Evolutionary conservation across 805 yeast species (phyloP), one percentile per base, ranked within the genome.

Genomic region (Candida nemodendra): DNA sequence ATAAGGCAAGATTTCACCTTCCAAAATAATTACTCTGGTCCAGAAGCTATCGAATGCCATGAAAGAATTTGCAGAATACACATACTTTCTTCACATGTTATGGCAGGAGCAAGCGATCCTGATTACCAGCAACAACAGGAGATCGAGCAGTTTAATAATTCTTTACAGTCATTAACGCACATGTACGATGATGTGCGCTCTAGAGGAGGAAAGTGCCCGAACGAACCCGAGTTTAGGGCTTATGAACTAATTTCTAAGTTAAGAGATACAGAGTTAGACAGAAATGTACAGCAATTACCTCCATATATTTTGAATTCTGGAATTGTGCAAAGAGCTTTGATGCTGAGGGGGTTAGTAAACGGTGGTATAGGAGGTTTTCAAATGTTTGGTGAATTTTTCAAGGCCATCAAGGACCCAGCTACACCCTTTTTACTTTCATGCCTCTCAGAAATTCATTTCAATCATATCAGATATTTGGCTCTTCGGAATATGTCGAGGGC

Each of bases 1-100:
- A 90, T 93, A 30, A 74, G 99, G 56, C 98, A 93, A 61, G 99
- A 93, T 60, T 93, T 93, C 62, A 90, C 97, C 0, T 90, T 86
- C 55, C 99, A 93, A 57, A 91, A 91, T 58, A 91, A 93, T 56
- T 91, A 81, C 52, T 81, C 81, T 28, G 99, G 98, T 0, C 85
- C 90, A 2, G 98, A 93, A 57, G 95, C 97, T 2, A 76, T 91
- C 8, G 91, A 84, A 48, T 93, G 98, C 60, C 86, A 87, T 53
- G 99, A 93, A 60, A 69, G 82, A 36, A 93, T 93, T 49, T 96
- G 89, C 4, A 68, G 99, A 38, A 83, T 90, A 15, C 99, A 93
- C 57, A 71, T 91, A 18, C 56, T 87, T 12, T 81, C 85, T 1
- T 63, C 90, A 26, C 98, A 93, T 62, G 64, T 84, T 1, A 89